Evolutionary conservation across 352 stramenopile genomes (phyloP), one percentile per base, ranked within the genome.

Genomic region (Pythium monospermum): DNA sequence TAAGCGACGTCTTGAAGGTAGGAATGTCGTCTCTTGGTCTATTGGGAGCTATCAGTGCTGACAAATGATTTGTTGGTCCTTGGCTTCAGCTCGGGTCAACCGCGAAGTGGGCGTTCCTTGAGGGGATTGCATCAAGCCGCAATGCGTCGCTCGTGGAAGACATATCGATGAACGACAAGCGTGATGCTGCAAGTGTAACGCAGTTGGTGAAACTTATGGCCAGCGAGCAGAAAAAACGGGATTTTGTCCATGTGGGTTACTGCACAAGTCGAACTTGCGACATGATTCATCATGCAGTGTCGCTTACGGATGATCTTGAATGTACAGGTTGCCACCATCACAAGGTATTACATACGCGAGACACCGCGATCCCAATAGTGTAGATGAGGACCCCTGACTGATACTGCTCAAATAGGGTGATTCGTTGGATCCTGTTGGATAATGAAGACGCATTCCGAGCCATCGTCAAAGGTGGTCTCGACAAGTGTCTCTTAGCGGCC

Each of bases 201-300:
- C 30, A 56, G 25, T 23, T 69, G 13, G 27, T 52, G 40, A 59
- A 60, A 27, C 36, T 68, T 15, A 19, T 69, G 15, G 19, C 47
- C 13, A 32, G 12, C 7, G 55, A 66, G 42, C 43, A 49, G 15
- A 64, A 60, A 39, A 69, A 66, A 25, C 12, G 2, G 25, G 49
- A 61, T 12, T 48, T 53, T 18, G 37, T 57, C 5, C 59, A 69
- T 48, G 64, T 68, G 56, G 12, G 57, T 38, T 3, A 19, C 18
- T 15, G 19, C 12, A 37, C n/a, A n/a, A n/a, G n/a, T n/a, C n/a
- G n/a, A n/a, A n/a, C n/a, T n/a, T n/a, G n/a, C n/a, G n/a, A n/a
- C n/a, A n/a, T n/a, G n/a, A 11, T 40, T 57, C 5, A 26, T 42
- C 8, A 40, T 23, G 49, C 15, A 35, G 30, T 35, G 8, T 15